A percentile compares a stretch with the other conserved stretches of the same genome.
Conservation (phyloP, 352 stramenopile genomes). For the Blastocystis sp. region DNA sequence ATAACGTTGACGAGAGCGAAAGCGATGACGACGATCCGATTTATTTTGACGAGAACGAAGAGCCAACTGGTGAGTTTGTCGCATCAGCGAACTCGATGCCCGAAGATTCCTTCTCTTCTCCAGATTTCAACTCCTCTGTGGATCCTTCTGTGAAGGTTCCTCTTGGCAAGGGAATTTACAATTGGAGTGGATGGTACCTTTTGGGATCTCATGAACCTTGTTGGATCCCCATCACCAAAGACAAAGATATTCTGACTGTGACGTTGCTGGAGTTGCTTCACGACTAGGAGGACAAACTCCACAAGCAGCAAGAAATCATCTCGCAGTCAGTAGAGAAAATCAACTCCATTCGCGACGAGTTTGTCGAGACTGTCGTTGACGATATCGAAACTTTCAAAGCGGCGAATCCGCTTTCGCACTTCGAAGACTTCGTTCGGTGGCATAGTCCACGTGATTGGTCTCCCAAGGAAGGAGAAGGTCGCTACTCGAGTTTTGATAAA, state of each 20-base stretch:
- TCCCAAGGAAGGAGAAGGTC: neutral
- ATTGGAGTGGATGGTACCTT: conserved; percentile 49
- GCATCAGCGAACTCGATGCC: neutral
- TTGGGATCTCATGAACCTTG: neutral
- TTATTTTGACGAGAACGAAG: neutral
- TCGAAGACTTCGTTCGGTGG: conserved; percentile 60
- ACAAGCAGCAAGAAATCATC: neutral
- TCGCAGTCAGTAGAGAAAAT: neutral
- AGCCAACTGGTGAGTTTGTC: neutral
- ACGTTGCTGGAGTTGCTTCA: neutral
- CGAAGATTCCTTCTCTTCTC: neutral
- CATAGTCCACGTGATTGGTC: conserved; percentile 50
- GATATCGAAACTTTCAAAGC: conserved; percentile 57
- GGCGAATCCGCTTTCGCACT: conserved; percentile 12
- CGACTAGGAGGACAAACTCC: neutral
- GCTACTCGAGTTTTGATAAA: neutral
- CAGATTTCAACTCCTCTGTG: neutral
- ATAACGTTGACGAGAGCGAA: neutral
- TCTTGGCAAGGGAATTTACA: conserved; percentile 6
- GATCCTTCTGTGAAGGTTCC: neutral
- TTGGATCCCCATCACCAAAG: conserved; percentile 33
- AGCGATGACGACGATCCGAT: neutral
- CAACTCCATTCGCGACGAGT: conserved; percentile 29
- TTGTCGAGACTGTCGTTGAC: conserved; percentile 23
- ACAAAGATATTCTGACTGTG: conserved; percentile 49